These are phyloP conservation scores for Fusarium hainanense DNA, from an alignment of 2,329 filamentous ascomycete species.

Conservation along the genomic window DNA sequence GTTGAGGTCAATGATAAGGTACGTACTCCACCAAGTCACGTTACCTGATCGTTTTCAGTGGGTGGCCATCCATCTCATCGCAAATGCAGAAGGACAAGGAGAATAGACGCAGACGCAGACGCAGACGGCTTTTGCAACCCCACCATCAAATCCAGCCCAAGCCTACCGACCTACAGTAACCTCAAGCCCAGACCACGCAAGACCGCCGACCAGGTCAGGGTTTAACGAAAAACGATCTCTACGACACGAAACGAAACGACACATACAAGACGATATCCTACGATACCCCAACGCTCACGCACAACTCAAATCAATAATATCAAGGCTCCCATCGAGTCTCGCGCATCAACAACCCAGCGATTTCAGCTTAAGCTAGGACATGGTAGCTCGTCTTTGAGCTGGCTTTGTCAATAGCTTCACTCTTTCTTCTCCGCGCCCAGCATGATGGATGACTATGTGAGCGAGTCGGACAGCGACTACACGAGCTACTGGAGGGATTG, in stretches of 20 bases:
- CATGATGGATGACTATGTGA: constrained; percentile 95
- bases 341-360: constrained; percentile 24
- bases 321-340: background rate
- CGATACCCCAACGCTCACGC: constrained; percentile 1
- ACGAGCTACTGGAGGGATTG: constrained; percentile 99
- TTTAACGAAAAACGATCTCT: constrained; percentile 26
- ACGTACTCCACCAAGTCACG: constrained; percentile 39
- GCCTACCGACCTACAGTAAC: constrained; percentile 1
- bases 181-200: constrained; percentile 15
- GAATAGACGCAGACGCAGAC: constrained; percentile 7
- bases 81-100: constrained; percentile 12
- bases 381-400: constrained; percentile 47
- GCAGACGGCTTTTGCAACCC: constrained; percentile 38
- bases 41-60: constrained; percentile 34
- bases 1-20: constrained; percentile 11
- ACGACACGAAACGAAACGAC: constrained; percentile 20
- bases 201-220: constrained; percentile 12
- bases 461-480: constrained; percentile 98
- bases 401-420: constrained; percentile 27
- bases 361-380: constrained; percentile 35
- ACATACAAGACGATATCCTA: constrained; percentile 6
- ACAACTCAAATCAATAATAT: constrained; percentile 5
- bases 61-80: constrained; percentile 5
- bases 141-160: constrained; percentile 35
- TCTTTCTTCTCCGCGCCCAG: constrained; percentile 24